Evolutionary conservation across 768 basidiomycete genomes (phyloP), one percentile per base, ranked within the genome.

Genomic region (Lactarius akahatsu): DNA sequence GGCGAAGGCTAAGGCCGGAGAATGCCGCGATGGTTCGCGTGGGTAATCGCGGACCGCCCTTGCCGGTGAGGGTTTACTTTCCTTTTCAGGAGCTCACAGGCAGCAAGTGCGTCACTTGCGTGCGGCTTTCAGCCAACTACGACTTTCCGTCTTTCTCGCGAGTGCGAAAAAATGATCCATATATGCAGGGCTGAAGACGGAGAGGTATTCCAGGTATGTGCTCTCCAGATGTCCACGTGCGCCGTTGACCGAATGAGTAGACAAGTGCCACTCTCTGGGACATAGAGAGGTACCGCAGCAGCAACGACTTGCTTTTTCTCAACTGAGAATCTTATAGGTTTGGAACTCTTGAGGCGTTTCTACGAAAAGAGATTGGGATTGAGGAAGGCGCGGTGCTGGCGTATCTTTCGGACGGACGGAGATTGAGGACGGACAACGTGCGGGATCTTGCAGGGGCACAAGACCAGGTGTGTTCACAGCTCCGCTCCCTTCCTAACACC

Each of bases 371-470:
- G 72, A 88, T 85, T 54, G 88, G 88, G 9, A 79, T 92, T 20
- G 86, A 88, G 58, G 82, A 85, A 69, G 86, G 89, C 56, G 84
- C 85, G 28, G 81, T 89, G 11, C 78, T 94, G 38, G 90, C 90
- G 2, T 94, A 91, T 76, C 81, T 92, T 36, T 86, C 92, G 6
- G 91, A 94, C 74, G 92, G 92, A 4, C 82, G 85, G 54, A 84
- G 92, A 60, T 77, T 94, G 26, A 85, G 84, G 23, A 87, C 80
- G 61, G 83, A 84, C 66, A 93, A 92, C 73, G 74, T 92, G 63
- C 83, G 90, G 41, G 92, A 94, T 71, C 77, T 94, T 45, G 89
- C 86, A 41, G 88, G 88, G 58, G 79, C 84, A 26, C 85, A 87
- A 72, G 89, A 90, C 76, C 90, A 92, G 82, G 91, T 91, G 59